phyloP scores from a whole-genome alignment of 148 eudicot species.

The Nepenthes mirabilis region DNA sequence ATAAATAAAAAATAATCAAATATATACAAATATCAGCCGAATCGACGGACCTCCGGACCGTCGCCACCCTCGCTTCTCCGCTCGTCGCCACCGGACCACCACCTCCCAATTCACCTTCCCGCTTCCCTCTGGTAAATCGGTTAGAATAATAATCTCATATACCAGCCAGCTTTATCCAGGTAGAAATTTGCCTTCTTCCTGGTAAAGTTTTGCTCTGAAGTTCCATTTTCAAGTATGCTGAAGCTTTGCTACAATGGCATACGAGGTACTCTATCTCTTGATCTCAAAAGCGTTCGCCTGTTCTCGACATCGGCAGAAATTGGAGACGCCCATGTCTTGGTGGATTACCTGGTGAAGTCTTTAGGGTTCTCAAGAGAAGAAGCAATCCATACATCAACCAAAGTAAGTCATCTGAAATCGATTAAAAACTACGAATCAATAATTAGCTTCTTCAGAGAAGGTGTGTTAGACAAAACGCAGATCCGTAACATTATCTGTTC shows the following conservation, averaged over 20 bases:
- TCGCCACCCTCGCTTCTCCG: too few relatives aligned
- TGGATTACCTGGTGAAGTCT: conserved; percentile 9
- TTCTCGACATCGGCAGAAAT: neutral
- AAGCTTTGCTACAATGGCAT: conserved; percentile 4
- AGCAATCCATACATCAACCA: conserved; percentile 9
- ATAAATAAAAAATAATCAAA: too few relatives aligned
- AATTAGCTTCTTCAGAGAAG: conserved; percentile 6
- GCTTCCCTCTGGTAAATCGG: too few relatives aligned
- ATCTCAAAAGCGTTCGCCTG: neutral
- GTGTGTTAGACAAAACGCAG: conserved; percentile 4
- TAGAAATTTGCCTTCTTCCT: too few relatives aligned
- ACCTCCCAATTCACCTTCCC: too few relatives aligned
- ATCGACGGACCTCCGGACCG: too few relatives aligned
- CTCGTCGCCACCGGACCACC: too few relatives aligned
- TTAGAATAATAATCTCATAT: too few relatives aligned
- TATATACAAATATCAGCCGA: too few relatives aligned
- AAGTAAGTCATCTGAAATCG: conserved; percentile 11
- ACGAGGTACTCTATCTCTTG: neutral
- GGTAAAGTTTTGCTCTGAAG: neutral
- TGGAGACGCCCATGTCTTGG: conserved; percentile 5
- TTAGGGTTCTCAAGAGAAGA: conserved; percentile 14
- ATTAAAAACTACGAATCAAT: conserved; percentile 3
- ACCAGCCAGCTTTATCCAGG: too few relatives aligned
- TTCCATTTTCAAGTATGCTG: neutral
- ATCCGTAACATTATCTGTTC: conserved; percentile 6